Percentiles rank a stretch among this genome's conserved stretches.
Conservation (phyloP, 2,329 filamentous ascomycete species). For the Sporothrix dimorphospora region DNA sequence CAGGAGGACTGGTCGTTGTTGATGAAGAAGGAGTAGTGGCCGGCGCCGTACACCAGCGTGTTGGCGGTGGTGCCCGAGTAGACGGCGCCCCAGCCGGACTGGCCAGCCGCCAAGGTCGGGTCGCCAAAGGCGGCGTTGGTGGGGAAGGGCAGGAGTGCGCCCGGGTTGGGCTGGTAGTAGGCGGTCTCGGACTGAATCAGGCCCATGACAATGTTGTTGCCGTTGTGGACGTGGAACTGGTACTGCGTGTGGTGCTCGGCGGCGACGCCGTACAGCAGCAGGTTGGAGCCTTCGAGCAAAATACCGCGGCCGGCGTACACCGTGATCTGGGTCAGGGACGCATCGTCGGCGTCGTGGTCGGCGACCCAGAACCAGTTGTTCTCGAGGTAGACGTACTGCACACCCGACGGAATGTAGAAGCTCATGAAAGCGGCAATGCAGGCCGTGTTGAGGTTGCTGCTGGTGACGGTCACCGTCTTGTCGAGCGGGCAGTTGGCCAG, state of each 20-base stretch:
- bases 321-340: conserved; percentile 49
- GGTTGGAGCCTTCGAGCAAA: conserved; percentile 49
- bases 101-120: conserved; percentile 52
- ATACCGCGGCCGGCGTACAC: conserved; percentile 53
- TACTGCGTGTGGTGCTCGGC: conserved; percentile 68
- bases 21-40: conserved; percentile 63
- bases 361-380: conserved; percentile 69
- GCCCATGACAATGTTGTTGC: conserved; percentile 65
- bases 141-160: conserved; percentile 21
- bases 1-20: conserved; percentile 52
- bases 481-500: conserved; percentile 57
- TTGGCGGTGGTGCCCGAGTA: conserved; percentile 53
- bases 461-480: conserved; percentile 43
- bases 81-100: conserved; percentile 60
- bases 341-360: conserved; percentile 55
- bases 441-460: conserved; percentile 49
- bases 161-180: conserved; percentile 70
- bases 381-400: conserved; percentile 49
- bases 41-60: conserved; percentile 60
- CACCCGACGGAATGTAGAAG: conserved; percentile 52
- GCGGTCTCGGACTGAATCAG: conserved; percentile 71
- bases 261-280: conserved; percentile 67
- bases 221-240: conserved; percentile 67
- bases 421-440: conserved; percentile 64
- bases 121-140: conserved; percentile 46